phyloP scores from a whole-genome alignment of 495 filamentous ascomycete genomes.

The Xylaria cubensis region DNA sequence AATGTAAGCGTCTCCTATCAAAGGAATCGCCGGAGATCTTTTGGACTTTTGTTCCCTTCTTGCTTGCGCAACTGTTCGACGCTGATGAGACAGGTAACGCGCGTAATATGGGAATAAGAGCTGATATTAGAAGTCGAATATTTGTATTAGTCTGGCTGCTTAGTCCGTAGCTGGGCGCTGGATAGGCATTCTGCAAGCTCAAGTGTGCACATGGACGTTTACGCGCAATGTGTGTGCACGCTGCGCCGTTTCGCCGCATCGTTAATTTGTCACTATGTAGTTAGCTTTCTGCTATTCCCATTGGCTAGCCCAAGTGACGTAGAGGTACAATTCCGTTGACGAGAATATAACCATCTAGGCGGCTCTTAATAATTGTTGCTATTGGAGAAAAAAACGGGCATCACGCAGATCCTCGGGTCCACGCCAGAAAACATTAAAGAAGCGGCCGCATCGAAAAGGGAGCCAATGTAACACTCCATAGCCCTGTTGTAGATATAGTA shows the following conservation, averaged over 20 bases:
- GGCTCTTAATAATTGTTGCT: not conserved
- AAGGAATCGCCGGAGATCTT: not conserved
- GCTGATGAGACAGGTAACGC: not conserved
- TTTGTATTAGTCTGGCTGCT: not conserved
- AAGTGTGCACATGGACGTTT: not conserved
- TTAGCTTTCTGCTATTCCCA: not conserved
- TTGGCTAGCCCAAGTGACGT: not conserved
- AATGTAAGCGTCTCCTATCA: conserved; percentile 3
- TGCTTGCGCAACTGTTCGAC: not conserved
- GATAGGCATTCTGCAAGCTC: not conserved
- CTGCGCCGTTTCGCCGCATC: not conserved
- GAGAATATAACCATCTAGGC: not conserved
- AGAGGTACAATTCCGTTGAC: not conserved
- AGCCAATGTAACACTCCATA: not conserved
- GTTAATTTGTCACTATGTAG: not conserved
- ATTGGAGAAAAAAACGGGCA: not conserved
- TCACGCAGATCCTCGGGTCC: not conserved
- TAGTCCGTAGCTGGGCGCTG: conserved; percentile 3
- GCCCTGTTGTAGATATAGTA: not conserved
- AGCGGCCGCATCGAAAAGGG: not conserved
- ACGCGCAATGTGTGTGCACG: not conserved
- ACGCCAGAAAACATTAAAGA: not conserved
- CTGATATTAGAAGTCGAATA: not conserved
- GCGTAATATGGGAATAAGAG: not conserved
- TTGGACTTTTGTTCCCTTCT: not conserved